Percentiles rank a stretch among this genome's conserved stretches.
Conservation (phyloP, 371 early-diverging fungal species). For the Mortierella sp. region DNA sequence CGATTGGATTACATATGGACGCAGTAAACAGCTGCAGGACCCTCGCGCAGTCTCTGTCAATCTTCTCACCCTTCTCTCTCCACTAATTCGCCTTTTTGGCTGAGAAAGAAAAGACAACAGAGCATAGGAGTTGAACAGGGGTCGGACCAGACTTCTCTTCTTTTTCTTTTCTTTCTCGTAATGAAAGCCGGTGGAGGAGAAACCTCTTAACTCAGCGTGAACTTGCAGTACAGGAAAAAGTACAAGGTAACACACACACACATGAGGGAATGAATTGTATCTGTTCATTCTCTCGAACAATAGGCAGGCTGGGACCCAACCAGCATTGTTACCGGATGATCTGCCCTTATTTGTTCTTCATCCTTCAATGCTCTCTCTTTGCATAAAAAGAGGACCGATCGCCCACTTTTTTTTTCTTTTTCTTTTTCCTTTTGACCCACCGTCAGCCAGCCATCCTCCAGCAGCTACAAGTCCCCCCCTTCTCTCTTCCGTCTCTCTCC, state of each 20-base stretch:
- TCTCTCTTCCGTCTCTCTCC: background rate
- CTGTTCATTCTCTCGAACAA: background rate
- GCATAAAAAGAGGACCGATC: background rate
- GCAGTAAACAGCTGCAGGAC: background rate
- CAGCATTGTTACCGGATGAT: constrained; percentile 1
- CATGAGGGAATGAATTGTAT: background rate
- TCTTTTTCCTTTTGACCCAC: background rate
- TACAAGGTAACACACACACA: too few relatives aligned
- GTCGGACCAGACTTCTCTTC: background rate
- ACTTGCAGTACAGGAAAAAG: background rate
- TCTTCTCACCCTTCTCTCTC: background rate
- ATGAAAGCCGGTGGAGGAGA: background rate
- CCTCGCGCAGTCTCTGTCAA: background rate
- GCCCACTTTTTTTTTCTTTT: constrained; percentile 2
- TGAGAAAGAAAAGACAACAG: background rate
- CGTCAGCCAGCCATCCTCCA: constrained; percentile 4
- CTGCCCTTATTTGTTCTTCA: background rate
- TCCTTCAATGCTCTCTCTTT: background rate
- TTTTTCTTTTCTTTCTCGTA: background rate
- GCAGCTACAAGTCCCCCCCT: constrained; percentile 10
- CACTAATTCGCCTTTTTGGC: background rate
- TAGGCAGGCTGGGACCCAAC: background rate
- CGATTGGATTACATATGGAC: background rate
- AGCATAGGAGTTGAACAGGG: background rate
- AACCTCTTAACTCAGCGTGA: background rate